phyloP scores from a whole-genome alignment of 202 grass and related monocot genomes.

The Schoenoplectus triqueter region DNA sequence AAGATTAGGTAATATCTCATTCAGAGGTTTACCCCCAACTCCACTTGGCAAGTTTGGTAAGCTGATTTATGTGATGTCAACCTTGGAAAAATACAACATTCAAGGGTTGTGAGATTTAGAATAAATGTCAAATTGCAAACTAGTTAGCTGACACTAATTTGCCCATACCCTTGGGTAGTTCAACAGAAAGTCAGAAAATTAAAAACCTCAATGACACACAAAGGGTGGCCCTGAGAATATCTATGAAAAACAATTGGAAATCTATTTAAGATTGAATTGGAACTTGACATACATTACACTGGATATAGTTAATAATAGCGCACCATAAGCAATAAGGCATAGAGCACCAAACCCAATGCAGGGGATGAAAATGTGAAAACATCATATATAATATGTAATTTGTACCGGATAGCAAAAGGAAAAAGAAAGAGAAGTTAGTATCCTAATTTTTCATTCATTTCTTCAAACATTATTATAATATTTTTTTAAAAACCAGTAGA shows the following conservation, averaged over 20 bases:
- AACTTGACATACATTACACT: neutral
- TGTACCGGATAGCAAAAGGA: neutral
- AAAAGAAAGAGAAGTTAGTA: neutral
- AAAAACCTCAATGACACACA: neutral
- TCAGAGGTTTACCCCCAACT: neutral
- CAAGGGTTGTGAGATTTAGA: neutral
- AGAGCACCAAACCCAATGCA: too few relatives aligned
- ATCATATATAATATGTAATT: neutral
- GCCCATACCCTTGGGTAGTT: neutral
- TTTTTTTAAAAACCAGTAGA: neutral
- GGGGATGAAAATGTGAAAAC: neutral
- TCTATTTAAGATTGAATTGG: neutral
- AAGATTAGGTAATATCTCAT: conserved; percentile 14
- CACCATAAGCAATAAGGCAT: neutral
- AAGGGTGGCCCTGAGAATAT: neutral
- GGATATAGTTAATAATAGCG: neutral
- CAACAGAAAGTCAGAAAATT: neutral
- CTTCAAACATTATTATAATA: neutral
- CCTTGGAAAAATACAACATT: neutral
- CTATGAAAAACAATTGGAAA: neutral
- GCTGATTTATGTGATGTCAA: neutral
- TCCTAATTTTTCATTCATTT: conserved; percentile 21
- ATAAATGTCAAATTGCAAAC: neutral
- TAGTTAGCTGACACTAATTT: neutral
- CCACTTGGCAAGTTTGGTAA: neutral